Evolutionary conservation across 2,329 filamentous ascomycete species (phyloP).

Genomic region (Saccharata proteae): DNA sequence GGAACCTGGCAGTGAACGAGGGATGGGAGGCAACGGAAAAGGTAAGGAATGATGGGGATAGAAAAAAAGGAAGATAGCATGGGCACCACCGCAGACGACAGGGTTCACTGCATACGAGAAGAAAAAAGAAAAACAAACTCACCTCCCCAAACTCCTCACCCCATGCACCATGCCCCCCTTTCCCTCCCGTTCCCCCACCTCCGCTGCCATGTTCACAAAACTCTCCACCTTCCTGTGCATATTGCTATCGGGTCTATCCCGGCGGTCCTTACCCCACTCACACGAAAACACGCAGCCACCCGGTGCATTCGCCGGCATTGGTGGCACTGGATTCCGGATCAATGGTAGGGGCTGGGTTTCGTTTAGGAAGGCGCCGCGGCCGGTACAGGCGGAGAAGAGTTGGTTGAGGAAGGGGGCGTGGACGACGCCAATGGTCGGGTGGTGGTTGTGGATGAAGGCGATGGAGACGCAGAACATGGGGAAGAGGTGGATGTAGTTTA

Average conservation of each 20-base stretch:
- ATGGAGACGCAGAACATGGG: slow-evolving; percentile 76
- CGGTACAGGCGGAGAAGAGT: slow-evolving; percentile 54
- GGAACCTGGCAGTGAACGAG: no score
- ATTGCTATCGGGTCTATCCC: slow-evolving; percentile 55
- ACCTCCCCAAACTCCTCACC: slow-evolving; percentile 54
- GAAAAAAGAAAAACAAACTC: no score
- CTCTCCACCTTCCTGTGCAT: slow-evolving; percentile 60
- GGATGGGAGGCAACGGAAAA: no score
- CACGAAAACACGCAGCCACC: slow-evolving; percentile 60
- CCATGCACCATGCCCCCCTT: slow-evolving; percentile 73
- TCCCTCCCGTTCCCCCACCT: slow-evolving; percentile 48
- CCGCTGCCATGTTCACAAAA: slow-evolving; percentile 63
- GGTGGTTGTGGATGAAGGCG: slow-evolving; percentile 48
- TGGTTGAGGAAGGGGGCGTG: slow-evolving; percentile 59
- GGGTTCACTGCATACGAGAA: no score
- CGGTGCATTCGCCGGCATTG: slow-evolving; percentile 52
- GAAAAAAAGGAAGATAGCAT: no score
- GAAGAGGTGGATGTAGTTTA: slow-evolving; percentile 71
- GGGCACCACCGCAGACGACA: no score
- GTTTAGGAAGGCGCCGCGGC: slow-evolving; percentile 58
- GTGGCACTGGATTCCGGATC: slow-evolving; percentile 47
- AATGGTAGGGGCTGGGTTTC: slow-evolving; percentile 52
- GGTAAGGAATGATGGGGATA: no score
- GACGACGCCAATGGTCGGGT: slow-evolving; percentile 57
- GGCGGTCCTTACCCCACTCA: slow-evolving; percentile 69